Base-by-base conservation (phyloP, 2,329 filamentous ascomycete species). In the Ascochyta pisi region DNA sequence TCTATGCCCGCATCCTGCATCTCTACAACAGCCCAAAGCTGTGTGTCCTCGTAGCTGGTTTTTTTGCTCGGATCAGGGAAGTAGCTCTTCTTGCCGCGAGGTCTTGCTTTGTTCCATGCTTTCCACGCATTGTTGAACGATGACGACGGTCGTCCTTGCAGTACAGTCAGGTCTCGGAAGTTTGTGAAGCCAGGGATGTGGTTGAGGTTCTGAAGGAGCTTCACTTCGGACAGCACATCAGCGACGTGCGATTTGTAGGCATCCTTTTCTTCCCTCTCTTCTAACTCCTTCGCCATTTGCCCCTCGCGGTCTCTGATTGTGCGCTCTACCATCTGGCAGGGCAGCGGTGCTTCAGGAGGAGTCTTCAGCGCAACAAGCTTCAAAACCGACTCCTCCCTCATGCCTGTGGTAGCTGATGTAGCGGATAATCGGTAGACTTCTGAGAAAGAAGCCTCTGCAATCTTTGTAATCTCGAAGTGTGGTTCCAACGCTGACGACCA, bases 1-100 rank as follows among this genome's bases (percentile, higher is more conserved):
- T 87, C 85, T 19, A 76, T 81, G 2, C 86, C 86, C 0, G 86
- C 86, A 65, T 88, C 84, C 64, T 86, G 82, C 86, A 89, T 88
- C 63, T 89, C 86, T 12, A 88, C 77, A 13, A 88, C 81, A 0
- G 84, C 84, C 85, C 86, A 89, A 2, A 87, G 74, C 66, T 88
- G 85, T 4, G 79, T 77, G 37, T 82, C 79, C 0, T 78, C 75
- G 57, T 86, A 86, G 35, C 79, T 81, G 19, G 75, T 72, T 54
- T 82, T 83, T 59, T 79, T 83, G 6, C 77, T 77, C 4, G 84
- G 84, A 58, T 87, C 83, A 0, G 84, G 83, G 54, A 87, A 86
- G 57, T 81, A 73, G 64, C 82, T 73, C 60, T 73, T 78, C 57
- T 78, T 81, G 40, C 75, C 76, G 27, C 81, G 66, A n/a, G 75